phyloP scores from a whole-genome alignment of 23 red algal species.

The Gracilaria domingensis region DNA sequence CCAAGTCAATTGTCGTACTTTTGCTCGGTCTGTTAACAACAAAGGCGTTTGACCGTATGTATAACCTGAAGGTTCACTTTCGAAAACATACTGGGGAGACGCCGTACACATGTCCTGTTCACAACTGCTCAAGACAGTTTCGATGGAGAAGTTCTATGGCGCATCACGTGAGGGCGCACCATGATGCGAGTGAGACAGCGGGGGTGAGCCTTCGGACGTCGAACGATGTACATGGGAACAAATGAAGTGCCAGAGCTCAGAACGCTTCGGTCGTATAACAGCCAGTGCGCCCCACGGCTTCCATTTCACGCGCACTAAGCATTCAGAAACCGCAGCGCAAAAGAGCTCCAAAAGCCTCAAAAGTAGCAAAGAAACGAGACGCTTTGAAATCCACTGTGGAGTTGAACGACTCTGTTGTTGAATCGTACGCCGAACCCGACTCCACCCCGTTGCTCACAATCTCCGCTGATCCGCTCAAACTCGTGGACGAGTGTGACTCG shows the following conservation, averaged over 20 bases:
- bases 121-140: constrained; percentile 67
- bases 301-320: background rate
- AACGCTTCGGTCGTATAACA: background rate
- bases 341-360: background rate
- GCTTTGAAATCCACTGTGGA: background rate
- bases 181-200: constrained; percentile 32
- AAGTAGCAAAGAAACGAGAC: constrained; percentile 10
- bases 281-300: background rate
- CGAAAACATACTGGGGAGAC: constrained; percentile 87
- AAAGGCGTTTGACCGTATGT: constrained; percentile 73
- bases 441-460: constrained; percentile 2
- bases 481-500: background rate
- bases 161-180: constrained; percentile 74
- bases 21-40: background rate
- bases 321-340: constrained; percentile 27
- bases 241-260: background rate
- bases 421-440: background rate
- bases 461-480: constrained; percentile 6
- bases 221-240: constrained; percentile 1
- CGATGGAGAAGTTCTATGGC: constrained; percentile 73
- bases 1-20: too few relatives aligned
- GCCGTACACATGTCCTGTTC: constrained; percentile 78
- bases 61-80: constrained; percentile 85
- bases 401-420: background rate
- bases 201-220: constrained; percentile 8